phyloP scores from a whole-genome alignment of 2,329 filamentous ascomycete species.

The Talaromyces sp. region DNA sequence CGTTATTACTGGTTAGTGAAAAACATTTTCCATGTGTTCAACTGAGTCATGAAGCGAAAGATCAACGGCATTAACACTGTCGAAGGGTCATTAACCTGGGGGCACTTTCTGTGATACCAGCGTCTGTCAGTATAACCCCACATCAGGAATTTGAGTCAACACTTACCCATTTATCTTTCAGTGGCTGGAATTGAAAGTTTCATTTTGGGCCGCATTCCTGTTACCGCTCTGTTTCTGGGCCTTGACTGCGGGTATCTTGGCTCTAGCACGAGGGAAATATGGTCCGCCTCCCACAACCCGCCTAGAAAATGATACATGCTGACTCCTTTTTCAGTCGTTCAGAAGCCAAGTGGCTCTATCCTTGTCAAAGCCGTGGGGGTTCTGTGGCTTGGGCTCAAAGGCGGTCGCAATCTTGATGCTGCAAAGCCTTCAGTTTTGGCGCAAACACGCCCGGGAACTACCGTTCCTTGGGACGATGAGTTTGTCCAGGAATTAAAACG shows the following conservation, averaged over 20 bases:
- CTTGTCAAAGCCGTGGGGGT: not conserved
- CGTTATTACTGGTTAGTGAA: conserved; percentile 53
- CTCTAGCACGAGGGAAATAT: not conserved
- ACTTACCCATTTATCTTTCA: not conserved
- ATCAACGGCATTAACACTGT: conserved; percentile 47
- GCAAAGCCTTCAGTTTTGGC: conserved; percentile 23
- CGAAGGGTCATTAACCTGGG: not conserved
- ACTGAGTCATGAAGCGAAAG: conserved; percentile 52
- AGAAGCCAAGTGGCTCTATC: not conserved
- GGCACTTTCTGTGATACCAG: not conserved
- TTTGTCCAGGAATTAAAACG: conserved; percentile 62
- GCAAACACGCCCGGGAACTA: conserved; percentile 13
- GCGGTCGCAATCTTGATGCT: conserved; percentile 24
- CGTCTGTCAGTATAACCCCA: not conserved
- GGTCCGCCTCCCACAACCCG: not conserved
- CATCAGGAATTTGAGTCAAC: not conserved
- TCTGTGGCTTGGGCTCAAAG: not conserved
- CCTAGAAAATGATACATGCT: not conserved
- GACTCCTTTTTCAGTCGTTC: not conserved
- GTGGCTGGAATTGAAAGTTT: not conserved
- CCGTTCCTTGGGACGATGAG: conserved; percentile 53
- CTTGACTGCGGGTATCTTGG: not conserved
- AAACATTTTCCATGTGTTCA: conserved; percentile 66
- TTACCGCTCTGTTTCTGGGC: not conserved
- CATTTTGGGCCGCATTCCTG: not conserved